phyloP scores from a whole-genome alignment of 164 flowering plant species.

The Piper longum region DNA sequence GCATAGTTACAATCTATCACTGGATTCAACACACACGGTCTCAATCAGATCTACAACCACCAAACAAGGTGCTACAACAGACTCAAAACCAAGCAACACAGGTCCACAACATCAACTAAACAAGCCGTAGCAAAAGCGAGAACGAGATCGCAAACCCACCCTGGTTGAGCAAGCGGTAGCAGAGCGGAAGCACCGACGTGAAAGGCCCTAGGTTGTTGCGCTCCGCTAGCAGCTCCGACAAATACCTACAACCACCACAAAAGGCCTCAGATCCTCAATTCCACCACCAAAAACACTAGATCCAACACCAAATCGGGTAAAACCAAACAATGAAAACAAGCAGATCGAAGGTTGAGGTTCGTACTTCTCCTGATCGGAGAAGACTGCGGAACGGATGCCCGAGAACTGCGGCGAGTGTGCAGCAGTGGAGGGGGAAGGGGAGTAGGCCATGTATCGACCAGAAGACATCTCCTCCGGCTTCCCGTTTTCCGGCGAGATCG shows the following conservation, averaged over 20 bases:
- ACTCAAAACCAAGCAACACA: too few species aligned
- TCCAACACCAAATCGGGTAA: background rate
- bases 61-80: too few species aligned
- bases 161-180: conserved; percentile 69
- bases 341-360: background rate
- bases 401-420: conserved; percentile 80
- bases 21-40: too few species aligned
- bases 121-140: background rate
- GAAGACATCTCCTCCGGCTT: conserved; percentile 38
- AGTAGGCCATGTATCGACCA: conserved; percentile 86
- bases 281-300: background rate
- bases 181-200: conserved; percentile 59
- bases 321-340: background rate
- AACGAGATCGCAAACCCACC: conserved; percentile 36
- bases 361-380: conserved; percentile 84
- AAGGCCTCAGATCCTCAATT: background rate
- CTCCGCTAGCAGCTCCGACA: conserved; percentile 69
- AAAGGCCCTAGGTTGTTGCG: conserved; percentile 76
- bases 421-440: conserved; percentile 78
- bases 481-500: background rate
- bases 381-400: conserved; percentile 52
- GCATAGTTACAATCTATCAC: too few species aligned
- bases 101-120: too few species aligned
- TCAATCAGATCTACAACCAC: too few species aligned
- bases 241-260: conserved; percentile 38